phyloP scores from a whole-genome alignment of 2,329 filamentous ascomycete species.

The Gaeumannomyces tritici region DNA sequence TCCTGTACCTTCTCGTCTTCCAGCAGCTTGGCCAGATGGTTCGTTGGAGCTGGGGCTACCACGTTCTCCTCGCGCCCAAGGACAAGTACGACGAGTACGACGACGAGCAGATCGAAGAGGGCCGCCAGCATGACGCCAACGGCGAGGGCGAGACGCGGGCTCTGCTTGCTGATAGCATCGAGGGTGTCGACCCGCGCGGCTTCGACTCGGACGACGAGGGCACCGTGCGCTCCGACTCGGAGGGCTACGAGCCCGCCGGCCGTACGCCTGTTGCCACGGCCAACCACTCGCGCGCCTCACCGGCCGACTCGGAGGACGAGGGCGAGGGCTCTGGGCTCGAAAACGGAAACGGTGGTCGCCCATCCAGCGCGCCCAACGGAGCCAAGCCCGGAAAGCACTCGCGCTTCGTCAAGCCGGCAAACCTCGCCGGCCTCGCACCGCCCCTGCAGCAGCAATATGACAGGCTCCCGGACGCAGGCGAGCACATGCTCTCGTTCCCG shows the following conservation, averaged over 20 bases:
- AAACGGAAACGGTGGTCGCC: constrained; percentile 10
- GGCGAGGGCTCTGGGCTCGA: constrained; percentile 15
- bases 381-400: background rate
- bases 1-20: constrained; percentile 92
- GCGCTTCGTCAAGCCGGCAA: constrained; percentile 4
- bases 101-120: constrained; percentile 42
- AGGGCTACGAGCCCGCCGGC: constrained; percentile 43
- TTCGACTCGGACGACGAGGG: constrained; percentile 26
- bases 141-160: constrained; percentile 26
- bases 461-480: constrained; percentile 20
- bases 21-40: constrained; percentile 94
- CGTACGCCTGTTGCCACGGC: constrained; percentile 37
- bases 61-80: constrained; percentile 82
- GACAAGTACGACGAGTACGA: constrained; percentile 60
- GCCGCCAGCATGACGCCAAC: constrained; percentile 45
- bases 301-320: constrained; percentile 39
- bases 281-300: constrained; percentile 38
- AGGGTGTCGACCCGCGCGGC: constrained; percentile 30
- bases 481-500: constrained; percentile 55
- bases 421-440: constrained; percentile 12
- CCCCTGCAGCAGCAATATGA: constrained; percentile 21
- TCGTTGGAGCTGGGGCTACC: constrained; percentile 97
- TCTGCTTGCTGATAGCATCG: constrained; percentile 19
- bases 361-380: background rate
- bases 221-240: constrained; percentile 24